Evolutionary conservation across 257 asterid genomes (phyloP), one percentile per base, ranked within the genome.

Genomic region (Penstemon davidsonii): DNA sequence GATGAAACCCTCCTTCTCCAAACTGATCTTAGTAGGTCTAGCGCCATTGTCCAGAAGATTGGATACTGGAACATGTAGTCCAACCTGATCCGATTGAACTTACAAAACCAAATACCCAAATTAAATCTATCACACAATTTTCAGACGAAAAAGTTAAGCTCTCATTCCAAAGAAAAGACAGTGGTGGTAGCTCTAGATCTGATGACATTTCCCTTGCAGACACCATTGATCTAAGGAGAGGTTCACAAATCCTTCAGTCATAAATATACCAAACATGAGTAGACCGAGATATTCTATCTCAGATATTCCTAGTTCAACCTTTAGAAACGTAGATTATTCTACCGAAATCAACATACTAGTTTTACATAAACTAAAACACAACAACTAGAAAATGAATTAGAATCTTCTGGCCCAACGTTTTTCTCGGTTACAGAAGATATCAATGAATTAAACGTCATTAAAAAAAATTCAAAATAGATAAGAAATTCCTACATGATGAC

Each of bases 1-100:
- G 39, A 37, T 57, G 54, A 67, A 67, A 67, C 63, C 55, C 72
- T 54, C 36, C 11, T 46, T 5, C 40, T 61, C 4, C 57, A 64
- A 9, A 64, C 12, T 0, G 43, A 64, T 46, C 45, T 46, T 10
- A 10, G 5, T 1, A 12, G 57, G 19, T 33, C 54, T 4, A 62
- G 43, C 7, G 25, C 7, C 1, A 47, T 59, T 0, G 4, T 59
- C 25, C 38, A n/a, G 67, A 61, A 5, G 54, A 64, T 47, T 64
- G 49, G 15, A 51, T 51, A 3, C 36, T 64, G 1, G 64, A 67
- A 56, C 44, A 8, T 0, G 52, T 1, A 8, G 39, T 8, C 0
- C 4, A 56, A 1, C 36, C 40, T 13, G 15, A 56, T 12, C 47
- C 55, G 1, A 7, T 42, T 4, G 42, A 18, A 3, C 2, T 4